Conservation (phyloP, 768 basidiomycete genomes). For the Podaxis rugospora region DNA sequence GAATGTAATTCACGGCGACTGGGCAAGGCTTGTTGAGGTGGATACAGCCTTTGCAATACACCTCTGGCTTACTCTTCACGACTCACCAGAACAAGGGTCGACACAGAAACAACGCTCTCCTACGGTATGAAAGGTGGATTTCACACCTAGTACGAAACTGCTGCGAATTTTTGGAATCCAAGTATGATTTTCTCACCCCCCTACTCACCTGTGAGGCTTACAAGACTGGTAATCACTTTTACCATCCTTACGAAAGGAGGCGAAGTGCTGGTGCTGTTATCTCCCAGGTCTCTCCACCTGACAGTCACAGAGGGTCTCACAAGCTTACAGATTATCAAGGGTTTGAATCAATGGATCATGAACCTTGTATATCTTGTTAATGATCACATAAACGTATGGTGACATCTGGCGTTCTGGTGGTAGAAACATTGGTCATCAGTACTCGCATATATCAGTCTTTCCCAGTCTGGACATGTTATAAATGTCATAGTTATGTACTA, state of each 20-base stretch:
- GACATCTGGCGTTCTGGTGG: background rate
- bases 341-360: background rate
- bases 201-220: background rate
- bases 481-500: background rate
- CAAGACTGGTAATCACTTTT: background rate
- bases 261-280: background rate
- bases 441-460: background rate
- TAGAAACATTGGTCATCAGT: background rate
- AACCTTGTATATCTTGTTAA: background rate
- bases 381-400: background rate
- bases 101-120: background rate
- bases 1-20: background rate
- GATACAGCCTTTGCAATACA: background rate
- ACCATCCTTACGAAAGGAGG: background rate
- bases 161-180: background rate
- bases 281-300: background rate
- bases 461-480: background rate
- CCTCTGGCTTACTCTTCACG: background rate
- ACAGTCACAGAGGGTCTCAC: background rate
- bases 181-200: background rate
- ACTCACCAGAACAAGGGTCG: background rate
- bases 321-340: background rate
- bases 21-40: background rate
- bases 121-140: background rate
- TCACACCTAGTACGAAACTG: background rate